Base-by-base conservation (phyloP, 305 asterid species). In the Rubia tinctorum region DNA sequence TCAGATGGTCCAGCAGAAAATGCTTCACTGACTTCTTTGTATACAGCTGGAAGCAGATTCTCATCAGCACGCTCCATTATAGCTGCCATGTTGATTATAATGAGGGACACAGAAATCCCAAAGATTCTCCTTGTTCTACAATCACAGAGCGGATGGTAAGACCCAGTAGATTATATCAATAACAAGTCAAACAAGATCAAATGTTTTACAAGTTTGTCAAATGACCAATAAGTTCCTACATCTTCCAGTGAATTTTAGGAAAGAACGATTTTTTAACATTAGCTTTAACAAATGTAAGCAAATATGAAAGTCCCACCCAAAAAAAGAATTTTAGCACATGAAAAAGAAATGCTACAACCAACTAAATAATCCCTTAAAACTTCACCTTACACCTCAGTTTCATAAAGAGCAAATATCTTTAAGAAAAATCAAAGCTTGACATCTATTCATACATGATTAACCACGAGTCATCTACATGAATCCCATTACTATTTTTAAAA, bases 41-140 rank as follows among this genome's bases (percentile, higher is more conserved):
- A 94, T 62, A 94, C 97, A 61, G 99, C 88, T 20, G 99, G 97
- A 82, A 94, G 97, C 82, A 94, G 97, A 85, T 91, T 91, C 82
- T 94, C 99, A 51, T 91, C 99, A 22, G 99, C 97, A 1, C 97
- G 95, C 85, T 94, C 99, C 99, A 94, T 94, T 73, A 94, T 91
- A 47, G 99, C 87, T 64, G 99, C 99, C 97, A 94, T 79, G 85
- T 94, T 94, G 84, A 94, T 94, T 80, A 94, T 85, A 73, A 94
- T 82, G 72, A 94, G 72, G 42, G 99, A 91, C 63, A 94, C 79
- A n/a, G 97, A 94, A 70, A 94, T 82, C 83, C 99, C 96, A 37
- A 86, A 89, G 68, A 94, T 17, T 76, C 79, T 84, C 80, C 83
- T 84, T 58, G 84, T 76, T 75, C 99, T 94, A 95, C 59, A 78